Evolutionary conservation across 176 grass and related monocot species (phyloP).

Genomic region (Carex cristatella): DNA sequence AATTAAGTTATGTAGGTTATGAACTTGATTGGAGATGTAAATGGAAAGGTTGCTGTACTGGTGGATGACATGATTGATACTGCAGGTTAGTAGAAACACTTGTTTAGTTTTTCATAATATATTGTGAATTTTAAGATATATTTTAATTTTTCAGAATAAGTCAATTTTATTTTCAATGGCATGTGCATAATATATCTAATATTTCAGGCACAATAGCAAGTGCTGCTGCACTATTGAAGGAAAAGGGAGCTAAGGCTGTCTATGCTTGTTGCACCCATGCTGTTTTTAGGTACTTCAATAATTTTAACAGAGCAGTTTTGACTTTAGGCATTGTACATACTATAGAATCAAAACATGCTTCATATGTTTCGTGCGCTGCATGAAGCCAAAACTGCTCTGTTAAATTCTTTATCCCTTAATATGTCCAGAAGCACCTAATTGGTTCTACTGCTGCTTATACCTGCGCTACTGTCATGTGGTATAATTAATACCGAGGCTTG

Average conservation of each 20-base stretch:
- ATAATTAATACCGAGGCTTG: background rate
- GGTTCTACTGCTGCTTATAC: background rate
- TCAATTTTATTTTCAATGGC: background rate
- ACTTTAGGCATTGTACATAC: no score
- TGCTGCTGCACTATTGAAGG: constrained; percentile 72
- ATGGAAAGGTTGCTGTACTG: constrained; percentile 92
- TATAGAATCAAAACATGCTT: no score
- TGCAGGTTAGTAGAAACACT: constrained; percentile 41
- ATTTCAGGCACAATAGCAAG: constrained; percentile 78
- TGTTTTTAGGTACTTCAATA: constrained; percentile 77
- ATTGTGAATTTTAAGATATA: constrained; percentile 3
- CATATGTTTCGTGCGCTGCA: no score
- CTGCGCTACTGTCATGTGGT: background rate
- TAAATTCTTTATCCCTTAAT: background rate
- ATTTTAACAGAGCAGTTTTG: no score
- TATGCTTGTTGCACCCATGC: constrained; percentile 98
- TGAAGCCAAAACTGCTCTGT: no score
- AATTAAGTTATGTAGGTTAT: constrained; percentile 50
- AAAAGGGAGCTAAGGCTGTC: constrained; percentile 87
- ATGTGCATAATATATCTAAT: background rate
- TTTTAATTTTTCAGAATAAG: background rate
- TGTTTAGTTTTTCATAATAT: constrained; percentile 5
- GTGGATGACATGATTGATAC: constrained; percentile 99
- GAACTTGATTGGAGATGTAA: constrained; percentile 96
- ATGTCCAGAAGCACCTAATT: background rate